Conservation (phyloP, 2,329 filamentous ascomycete species). For the Torrubiella hemipterigena region DNA sequence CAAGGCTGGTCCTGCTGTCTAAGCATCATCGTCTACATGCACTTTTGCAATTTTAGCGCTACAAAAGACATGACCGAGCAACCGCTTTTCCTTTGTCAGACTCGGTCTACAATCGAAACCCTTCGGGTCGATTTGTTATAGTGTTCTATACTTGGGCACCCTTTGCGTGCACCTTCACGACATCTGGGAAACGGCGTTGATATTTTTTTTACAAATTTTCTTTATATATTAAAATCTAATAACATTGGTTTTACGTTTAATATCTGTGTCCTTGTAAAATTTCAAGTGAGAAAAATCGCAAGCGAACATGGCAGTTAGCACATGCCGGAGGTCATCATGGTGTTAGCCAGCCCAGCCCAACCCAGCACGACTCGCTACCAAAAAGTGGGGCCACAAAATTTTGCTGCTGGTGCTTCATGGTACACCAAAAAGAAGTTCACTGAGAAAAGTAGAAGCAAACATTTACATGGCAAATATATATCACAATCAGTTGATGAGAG, state of each 20-base stretch:
- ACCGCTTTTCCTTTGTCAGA: not conserved
- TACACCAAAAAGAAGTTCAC: too few species aligned
- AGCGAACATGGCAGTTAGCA: not conserved
- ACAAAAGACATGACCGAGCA: not conserved
- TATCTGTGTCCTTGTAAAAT: not conserved
- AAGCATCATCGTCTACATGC: slow-evolving; percentile 7
- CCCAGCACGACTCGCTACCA: not conserved
- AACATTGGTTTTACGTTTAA: too few species aligned
- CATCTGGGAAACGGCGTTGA: too few species aligned
- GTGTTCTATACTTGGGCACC: too few species aligned
- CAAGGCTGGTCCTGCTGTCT: slow-evolving; percentile 44
- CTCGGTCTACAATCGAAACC: not conserved
- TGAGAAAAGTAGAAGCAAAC: not conserved
- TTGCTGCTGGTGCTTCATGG: too few species aligned
- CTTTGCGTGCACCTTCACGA: too few species aligned
- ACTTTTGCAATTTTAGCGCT: not conserved
- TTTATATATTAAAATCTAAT: slow-evolving; percentile 1
- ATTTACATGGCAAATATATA: slow-evolving; percentile 5
- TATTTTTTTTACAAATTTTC: slow-evolving; percentile 1
- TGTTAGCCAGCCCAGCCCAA: not conserved
- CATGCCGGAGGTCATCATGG: not conserved
- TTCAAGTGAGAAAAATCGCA: not conserved
- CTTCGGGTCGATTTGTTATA: not conserved
- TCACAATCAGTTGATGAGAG: too few species aligned
- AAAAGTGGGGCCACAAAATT: not conserved